Conservation (phyloP, 805 yeast genomes). For the Peterozyma xylosa region DNA sequence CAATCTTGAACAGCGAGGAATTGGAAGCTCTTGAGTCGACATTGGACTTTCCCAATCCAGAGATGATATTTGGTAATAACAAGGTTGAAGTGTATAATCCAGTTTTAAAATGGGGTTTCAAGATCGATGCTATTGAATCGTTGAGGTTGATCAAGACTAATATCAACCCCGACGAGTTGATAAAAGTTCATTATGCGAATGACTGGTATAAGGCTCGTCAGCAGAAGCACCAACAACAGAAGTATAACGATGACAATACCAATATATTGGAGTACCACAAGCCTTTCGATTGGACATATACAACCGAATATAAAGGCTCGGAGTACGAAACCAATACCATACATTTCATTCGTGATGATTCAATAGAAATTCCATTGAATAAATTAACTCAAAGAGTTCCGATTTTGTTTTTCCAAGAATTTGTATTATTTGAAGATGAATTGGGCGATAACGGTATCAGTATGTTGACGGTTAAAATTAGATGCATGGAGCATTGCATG, state of each 20-base stretch:
- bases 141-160: constrained; percentile 42
- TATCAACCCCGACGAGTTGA: constrained; percentile 33
- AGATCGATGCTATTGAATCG: constrained; percentile 76
- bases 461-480: constrained; percentile 63
- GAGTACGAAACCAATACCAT: constrained; percentile 12
- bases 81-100: constrained; percentile 43
- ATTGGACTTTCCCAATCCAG: constrained; percentile 82
- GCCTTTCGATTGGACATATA: constrained; percentile 96
- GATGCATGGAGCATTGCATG: constrained; percentile 84
- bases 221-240: constrained; percentile 21
- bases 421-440: constrained; percentile 88
- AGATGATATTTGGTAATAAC: constrained; percentile 94
- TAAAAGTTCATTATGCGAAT: constrained; percentile 78
- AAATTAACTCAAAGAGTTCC: constrained; percentile 72
- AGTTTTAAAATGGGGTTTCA: constrained; percentile 35
- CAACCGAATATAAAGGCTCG: constrained; percentile 71
- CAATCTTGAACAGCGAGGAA: constrained; percentile 70
- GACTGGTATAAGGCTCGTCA: constrained; percentile 59
- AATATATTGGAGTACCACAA: constrained; percentile 52
- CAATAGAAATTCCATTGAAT: constrained; percentile 52
- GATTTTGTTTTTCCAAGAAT: constrained; percentile 82
- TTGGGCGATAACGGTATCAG: constrained; percentile 94
- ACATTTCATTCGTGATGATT: constrained; percentile 21
- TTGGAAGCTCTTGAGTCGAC: constrained; percentile 58
- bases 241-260: constrained; percentile 15